Base-by-base conservation (phyloP, 345 rosid species). In the Rhodamnia rubescens region DNA sequence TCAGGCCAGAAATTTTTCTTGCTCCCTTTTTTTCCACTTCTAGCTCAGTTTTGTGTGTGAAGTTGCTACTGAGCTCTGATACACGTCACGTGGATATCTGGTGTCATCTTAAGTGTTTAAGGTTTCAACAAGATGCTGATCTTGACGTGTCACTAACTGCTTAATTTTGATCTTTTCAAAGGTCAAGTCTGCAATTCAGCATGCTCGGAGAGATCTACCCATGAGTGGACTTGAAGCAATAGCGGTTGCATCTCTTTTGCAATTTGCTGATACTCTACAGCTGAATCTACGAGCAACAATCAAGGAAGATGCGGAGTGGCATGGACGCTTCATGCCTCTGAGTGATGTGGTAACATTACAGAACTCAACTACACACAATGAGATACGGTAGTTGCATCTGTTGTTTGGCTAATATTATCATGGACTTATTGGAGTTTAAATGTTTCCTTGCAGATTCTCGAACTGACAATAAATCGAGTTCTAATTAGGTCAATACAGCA, bases 251-350 rank as follows among this genome's bases (percentile, higher is more conserved):
- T 86, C 92, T 84, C 87, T 95, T 85, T 92, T 95, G 80, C 88
- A 90, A 61, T 92, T 92, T 88, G 88, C 90, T n/a, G 92, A 93
- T 29, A 82, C 40, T 24, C 86, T 97, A 94, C 97, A 95, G 92
- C 86, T 92, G 78, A 93, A 85, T 92, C 88, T 97, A 40, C 93
- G 93, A 92, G 89, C 95, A 85, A 90, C 92, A 11, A 85, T 95
- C 86, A 95, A 93, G 91, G 91, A 92, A 91, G 96, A 93, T 86
- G 92, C 90, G 56, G 96, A 95, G 42, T 92, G 93, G 94, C 91
- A 93, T 85, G 85, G 89, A 47, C 93, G 91, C 56, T 95, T 95
- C 86, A 91, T 95, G 96, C 99, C 99, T 85, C 90, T 95, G 4
- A 90, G 94, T 15, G 88, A 92, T 90, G 82, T 90, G 97, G 98